Base-by-base conservation (phyloP, 2,329 filamentous ascomycete genomes). In the Thermothelomyces thermophilus region DNA sequence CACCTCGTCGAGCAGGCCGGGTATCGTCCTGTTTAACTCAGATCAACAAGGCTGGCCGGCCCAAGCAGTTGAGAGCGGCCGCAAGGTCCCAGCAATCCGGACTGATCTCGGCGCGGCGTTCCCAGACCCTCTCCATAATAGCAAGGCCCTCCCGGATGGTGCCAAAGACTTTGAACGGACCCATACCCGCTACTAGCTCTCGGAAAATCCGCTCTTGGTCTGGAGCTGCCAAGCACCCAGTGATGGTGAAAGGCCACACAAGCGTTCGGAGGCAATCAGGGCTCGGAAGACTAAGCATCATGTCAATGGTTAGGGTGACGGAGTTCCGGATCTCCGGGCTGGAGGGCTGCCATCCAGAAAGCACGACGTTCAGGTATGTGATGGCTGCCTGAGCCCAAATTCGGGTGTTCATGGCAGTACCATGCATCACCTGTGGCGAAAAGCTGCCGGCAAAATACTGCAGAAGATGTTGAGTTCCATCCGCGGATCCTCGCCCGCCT, bases 271-370 rank as follows among this genome's bases (percentile, higher is more conserved):
- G 54, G 22, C 64, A 62, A 13, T 55, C 55, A 5, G 59, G 62
- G 16, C 56, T 59, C 24, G 61, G 62, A 16, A 66, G 55, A 3
- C 44, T 46, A 13, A 59, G 53, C 7, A 75, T 58, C 43, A 72
- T 58, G 10, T 66, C 59, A 0, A 52, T 58, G 36, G 55, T 72
- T 61, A 19, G 63, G 54, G 46, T 41, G 3, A 66, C 63, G 4
- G 60, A 61, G 20, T 56, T 52, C 2, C 64, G 64, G 2, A 76
- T 68, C 44, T 75, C 73, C 0, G 64, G 60, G 41, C 64, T 69
- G 0, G 67, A 66, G 0, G 74, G 73, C 52, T 75, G 73, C 75
- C 74, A 78, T 3, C 75, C 76, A 1, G 68, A 70, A 3, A 75
- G 65, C 17, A 77, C 72, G 3, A 75, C 70, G 11, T 67, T 63